Conservation (phyloP, 768 basidiomycete genomes). For the Tubosaeta brunneosetosa region DNA sequence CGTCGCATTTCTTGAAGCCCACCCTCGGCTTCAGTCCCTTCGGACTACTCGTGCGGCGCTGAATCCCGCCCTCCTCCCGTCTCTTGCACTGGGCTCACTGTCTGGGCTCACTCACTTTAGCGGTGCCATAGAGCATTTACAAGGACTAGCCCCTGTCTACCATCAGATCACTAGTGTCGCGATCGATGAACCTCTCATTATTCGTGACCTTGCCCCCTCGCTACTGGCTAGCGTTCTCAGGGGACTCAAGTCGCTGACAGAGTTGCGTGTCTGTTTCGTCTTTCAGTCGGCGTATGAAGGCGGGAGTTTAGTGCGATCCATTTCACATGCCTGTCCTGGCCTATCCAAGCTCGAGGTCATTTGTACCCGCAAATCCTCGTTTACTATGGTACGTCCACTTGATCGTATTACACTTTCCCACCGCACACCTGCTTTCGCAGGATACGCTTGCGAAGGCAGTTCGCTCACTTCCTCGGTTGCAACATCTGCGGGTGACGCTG, state of each 20-base stretch:
- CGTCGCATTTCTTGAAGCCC: constrained; percentile 63
- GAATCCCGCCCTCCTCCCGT: constrained; percentile 48
- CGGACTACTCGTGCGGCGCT: constrained; percentile 51
- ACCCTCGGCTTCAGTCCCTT: constrained; percentile 47
- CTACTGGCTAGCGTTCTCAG: constrained; percentile 57
- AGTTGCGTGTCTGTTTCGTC: constrained; percentile 61
- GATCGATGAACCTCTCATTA: constrained; percentile 61
- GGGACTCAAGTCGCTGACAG: constrained; percentile 49
- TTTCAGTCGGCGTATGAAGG: constrained; percentile 74
- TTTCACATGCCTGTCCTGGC: constrained; percentile 62
- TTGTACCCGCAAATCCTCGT: constrained; percentile 64
- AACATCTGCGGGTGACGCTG: constrained; percentile 56
- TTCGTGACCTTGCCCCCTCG: constrained; percentile 63
- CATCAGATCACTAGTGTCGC: constrained; percentile 50
- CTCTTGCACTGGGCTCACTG: constrained; percentile 44
- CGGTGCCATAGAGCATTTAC: constrained; percentile 64
- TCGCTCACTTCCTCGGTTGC: constrained; percentile 58
- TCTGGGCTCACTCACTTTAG: constrained; percentile 53
- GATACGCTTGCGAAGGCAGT: constrained; percentile 54
- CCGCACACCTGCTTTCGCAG: constrained; percentile 8
- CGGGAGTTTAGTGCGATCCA: constrained; percentile 60
- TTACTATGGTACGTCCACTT: constrained; percentile 53
- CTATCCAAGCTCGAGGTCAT: constrained; percentile 61
- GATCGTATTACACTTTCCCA: neutral
- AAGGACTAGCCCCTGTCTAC: constrained; percentile 49